phyloP scores from a whole-genome alignment of 495 filamentous ascomycete species.

The Corynascus novoguineensis region DNA sequence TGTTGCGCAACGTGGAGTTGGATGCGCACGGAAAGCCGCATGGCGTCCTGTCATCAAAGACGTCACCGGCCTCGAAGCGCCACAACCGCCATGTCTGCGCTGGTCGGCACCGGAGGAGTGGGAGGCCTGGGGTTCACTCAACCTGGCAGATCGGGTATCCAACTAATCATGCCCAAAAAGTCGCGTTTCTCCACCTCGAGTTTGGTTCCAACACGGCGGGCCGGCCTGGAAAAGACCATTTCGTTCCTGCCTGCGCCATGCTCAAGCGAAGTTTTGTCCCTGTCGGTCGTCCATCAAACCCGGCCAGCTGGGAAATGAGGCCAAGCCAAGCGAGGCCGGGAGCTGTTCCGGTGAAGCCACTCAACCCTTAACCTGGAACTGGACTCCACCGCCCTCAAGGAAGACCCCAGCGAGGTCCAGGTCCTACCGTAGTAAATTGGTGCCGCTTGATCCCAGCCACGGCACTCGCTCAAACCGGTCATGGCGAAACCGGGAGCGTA shows the following conservation, averaged over 20 bases:
- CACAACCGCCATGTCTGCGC: conserved; percentile 1
- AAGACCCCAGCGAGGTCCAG: background rate
- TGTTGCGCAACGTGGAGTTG: background rate
- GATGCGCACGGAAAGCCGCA: background rate
- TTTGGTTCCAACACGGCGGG: background rate
- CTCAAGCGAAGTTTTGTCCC: background rate
- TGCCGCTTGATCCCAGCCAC: background rate
- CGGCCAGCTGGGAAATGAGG: conserved; percentile 15
- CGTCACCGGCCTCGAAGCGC: background rate
- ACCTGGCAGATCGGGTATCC: too few relatives aligned
- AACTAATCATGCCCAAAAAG: too few relatives aligned
- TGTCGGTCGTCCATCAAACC: background rate
- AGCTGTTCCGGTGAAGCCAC: conserved; percentile 6
- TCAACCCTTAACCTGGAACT: background rate
- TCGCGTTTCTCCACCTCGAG: background rate
- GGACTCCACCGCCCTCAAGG: background rate
- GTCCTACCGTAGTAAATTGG: background rate
- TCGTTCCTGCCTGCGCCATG: background rate
- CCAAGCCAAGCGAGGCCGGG: background rate
- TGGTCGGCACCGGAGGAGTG: background rate
- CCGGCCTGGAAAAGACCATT: too few relatives aligned
- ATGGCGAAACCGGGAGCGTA: background rate
- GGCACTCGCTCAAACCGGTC: too few relatives aligned
- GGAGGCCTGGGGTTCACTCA: background rate
- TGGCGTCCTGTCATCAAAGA: background rate